Base-by-base conservation (phyloP, 169 alveolate genomes). In the Cryptosporidium felis region DNA sequence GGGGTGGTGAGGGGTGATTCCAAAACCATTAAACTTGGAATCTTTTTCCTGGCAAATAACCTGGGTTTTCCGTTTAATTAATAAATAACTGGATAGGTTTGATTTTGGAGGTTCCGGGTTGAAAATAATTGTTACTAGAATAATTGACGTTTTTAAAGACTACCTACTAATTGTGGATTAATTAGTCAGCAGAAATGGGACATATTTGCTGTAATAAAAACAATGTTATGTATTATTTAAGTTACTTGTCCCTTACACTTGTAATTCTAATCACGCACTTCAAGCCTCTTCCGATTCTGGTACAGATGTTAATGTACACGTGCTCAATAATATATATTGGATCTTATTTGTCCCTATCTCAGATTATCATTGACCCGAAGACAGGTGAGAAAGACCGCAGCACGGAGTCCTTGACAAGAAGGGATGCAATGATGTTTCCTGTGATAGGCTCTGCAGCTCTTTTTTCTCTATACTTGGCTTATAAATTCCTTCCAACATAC, bases 361-460 rank as follows among this genome's bases (percentile, higher is more conserved):
- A 79, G 26, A 62, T 32, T 14, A 44, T 47, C 5, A 42, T 60
- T 36, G 80, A 88, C 58, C 88, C 90, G 26, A 53, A 49, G 9
- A 82, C 91, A n/a, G 93, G 91, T n/a, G 94, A 91, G 79, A 94
- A 81, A 16, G 89, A 93, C 18, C 91, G 82, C 60, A 91, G 90
- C 21, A 85, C 92, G 23, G 96, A 94, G 67, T 82, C 95, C 36
- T 82, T 94, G 91, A 88, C 91, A 44, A 80, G 91, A 36, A 93
- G 91, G 45, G 98, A 96, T 74, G 96, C 97, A 21, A 66, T 89
- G 79, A 79, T 91, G 60, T 96, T 94, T 92, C 98, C 98, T 9
- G 56, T 94, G 18, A 81, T 93, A 62, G 97, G 96, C 41, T 91
- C 96, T 26, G 82, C 82, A 30, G 95, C 94, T 16, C 91, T 96